Evolutionary conservation across 257 asterid genomes (phyloP).

Genomic region (Gardenia jasminoides): DNA sequence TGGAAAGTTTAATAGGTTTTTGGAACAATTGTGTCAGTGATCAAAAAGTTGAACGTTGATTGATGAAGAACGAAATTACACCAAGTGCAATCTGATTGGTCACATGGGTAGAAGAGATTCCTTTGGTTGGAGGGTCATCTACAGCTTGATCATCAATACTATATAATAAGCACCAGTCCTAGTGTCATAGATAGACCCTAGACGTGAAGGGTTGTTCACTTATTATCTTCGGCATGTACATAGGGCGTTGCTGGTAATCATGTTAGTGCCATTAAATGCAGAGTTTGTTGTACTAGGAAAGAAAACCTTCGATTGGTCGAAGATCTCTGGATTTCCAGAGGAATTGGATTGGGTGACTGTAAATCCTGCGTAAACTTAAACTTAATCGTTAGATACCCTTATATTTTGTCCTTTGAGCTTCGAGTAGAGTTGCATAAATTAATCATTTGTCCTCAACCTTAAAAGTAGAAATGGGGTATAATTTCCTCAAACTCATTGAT

Average conservation of each 20-base stretch:
- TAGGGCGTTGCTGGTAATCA: no score
- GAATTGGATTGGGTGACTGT: neutral
- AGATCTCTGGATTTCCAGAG: neutral
- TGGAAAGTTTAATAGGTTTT: neutral
- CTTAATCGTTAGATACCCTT: neutral
- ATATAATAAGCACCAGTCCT: no score
- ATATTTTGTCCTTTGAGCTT: neutral
- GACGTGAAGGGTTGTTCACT: no score
- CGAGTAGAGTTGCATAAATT: neutral
- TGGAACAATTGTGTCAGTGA: neutral
- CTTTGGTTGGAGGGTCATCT: neutral
- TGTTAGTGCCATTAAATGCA: neutral
- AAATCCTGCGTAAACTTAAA: neutral
- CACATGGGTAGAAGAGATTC: conserved; percentile 37
- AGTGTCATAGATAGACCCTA: no score
- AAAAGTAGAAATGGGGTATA: no score
- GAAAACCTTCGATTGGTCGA: neutral
- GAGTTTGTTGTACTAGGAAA: neutral
- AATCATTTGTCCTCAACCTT: neutral
- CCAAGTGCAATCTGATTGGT: conserved; percentile 21
- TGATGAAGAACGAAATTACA: neutral
- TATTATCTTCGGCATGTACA: no score
- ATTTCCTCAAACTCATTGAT: no score
- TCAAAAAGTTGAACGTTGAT: conserved; percentile 20
- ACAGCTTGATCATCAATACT: neutral